Conservation (phyloP, 2,329 filamentous ascomycete species). For the Ceratocystis lukuohia region DNA sequence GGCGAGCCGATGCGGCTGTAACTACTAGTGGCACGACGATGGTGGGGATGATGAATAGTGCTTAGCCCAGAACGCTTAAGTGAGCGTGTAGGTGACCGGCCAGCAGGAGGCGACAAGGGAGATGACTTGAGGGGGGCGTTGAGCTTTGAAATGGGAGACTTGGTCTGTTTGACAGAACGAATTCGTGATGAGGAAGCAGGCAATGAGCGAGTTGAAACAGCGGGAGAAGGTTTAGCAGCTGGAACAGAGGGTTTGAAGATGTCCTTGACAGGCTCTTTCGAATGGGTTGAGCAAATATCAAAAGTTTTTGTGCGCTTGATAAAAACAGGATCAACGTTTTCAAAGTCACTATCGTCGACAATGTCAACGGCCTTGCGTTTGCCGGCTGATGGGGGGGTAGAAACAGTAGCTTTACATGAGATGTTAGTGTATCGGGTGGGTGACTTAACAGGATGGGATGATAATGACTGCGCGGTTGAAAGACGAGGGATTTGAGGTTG, state of each 20-base stretch:
- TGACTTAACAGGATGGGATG: slow-evolving; percentile 24
- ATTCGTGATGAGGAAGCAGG: slow-evolving; percentile 28
- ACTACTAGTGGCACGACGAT: slow-evolving; percentile 41
- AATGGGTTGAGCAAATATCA: slow-evolving; percentile 24
- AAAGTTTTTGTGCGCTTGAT: slow-evolving; percentile 45
- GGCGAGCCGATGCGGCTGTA: slow-evolving; percentile 61
- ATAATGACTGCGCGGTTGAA: background rate
- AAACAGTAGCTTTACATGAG: slow-evolving; percentile 1
- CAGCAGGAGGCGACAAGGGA: slow-evolving; percentile 46
- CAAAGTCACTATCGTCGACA: slow-evolving; percentile 38
- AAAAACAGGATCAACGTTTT: slow-evolving; percentile 49
- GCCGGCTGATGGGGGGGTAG: slow-evolving; percentile 27
- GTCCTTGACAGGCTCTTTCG: slow-evolving; percentile 31
- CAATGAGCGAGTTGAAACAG: slow-evolving; percentile 26
- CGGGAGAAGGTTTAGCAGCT: slow-evolving; percentile 23
- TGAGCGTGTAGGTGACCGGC: slow-evolving; percentile 59
- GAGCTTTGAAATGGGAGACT: slow-evolving; percentile 37
- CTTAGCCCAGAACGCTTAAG: slow-evolving; percentile 55
- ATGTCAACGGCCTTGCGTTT: slow-evolving; percentile 47
- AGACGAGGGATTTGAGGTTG: background rate
- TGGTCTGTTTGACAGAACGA: slow-evolving; percentile 37
- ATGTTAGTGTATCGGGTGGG: slow-evolving; percentile 21
- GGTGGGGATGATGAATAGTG: slow-evolving; percentile 35
- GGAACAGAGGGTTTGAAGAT: slow-evolving; percentile 35
- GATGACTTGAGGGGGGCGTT: slow-evolving; percentile 33